Conservation (phyloP, 768 basidiomycete genomes). For the Boletus patriciae region DNA sequence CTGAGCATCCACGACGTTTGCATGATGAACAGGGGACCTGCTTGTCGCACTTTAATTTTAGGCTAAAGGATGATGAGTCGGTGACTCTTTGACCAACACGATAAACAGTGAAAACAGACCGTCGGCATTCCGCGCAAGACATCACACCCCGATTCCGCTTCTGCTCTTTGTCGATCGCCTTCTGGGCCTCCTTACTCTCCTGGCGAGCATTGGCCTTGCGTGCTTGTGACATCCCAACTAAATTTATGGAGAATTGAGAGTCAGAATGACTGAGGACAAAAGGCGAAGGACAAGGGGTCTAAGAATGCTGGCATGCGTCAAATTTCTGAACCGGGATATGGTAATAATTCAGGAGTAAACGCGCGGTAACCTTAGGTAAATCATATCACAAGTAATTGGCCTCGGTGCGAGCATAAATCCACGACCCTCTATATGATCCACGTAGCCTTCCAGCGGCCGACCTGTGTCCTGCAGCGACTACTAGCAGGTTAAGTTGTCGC, state of each 20-base stretch:
- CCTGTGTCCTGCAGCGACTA: not conserved
- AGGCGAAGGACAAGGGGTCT: not conserved
- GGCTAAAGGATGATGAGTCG: conserved; percentile 35
- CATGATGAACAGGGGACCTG: conserved; percentile 57
- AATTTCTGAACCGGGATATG: not conserved
- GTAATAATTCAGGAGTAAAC: conserved; percentile 4
- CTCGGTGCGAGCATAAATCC: not conserved
- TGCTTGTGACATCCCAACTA: conserved; percentile 48
- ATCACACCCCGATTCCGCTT: conserved; percentile 58
- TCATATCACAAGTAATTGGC: not conserved
- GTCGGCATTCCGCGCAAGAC: conserved; percentile 62
- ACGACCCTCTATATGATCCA: not conserved
- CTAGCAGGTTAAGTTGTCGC: too few relatives aligned
- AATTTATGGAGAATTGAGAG: not conserved
- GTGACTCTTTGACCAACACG: not conserved
- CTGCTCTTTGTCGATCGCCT: conserved; percentile 63
- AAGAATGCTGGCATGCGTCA: conserved; percentile 7
- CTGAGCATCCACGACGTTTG: conserved; percentile 71
- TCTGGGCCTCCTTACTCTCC: conserved; percentile 38
- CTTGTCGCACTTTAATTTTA: conserved; percentile 77
- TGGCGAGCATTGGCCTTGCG: conserved; percentile 45
- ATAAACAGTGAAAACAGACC: conserved; percentile 37
- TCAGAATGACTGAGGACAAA: not conserved
- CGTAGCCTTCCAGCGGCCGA: not conserved
- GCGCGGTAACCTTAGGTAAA: conserved; percentile 19